A percentile compares a stretch with the other conserved stretches of the same genome.
These are phyloP conservation scores for Stephania japonica DNA, from an alignment of 164 flowering plant genomes.

Conservation along the genomic window DNA sequence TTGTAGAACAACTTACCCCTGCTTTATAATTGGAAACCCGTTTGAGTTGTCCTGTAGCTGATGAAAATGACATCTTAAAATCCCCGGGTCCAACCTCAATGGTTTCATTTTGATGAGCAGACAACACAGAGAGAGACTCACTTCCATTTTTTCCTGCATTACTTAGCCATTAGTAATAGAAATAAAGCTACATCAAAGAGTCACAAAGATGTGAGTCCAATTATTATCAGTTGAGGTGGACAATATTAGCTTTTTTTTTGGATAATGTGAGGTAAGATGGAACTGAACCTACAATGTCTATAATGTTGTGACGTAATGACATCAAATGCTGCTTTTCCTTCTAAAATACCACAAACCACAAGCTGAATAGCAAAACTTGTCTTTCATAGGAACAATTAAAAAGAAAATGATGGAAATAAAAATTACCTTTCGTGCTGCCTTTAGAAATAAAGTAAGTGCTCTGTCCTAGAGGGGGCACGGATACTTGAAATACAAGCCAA, in stretches of 20 bases:
- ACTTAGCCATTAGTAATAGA: background rate
- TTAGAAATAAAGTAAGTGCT: constrained; percentile 71
- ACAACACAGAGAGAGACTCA: constrained; percentile 18
- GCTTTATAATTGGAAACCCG: constrained; percentile 55
- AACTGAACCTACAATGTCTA: background rate
- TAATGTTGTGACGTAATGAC: background rate
- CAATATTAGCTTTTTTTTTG: background rate
- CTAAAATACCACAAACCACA: background rate
- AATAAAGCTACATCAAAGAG: background rate
- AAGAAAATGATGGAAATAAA: background rate
- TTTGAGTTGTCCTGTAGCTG: constrained; percentile 52
- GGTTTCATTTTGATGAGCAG: constrained; percentile 36
- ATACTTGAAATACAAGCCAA: constrained; percentile 69
- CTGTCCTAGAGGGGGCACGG: constrained; percentile 84
- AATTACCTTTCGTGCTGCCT: constrained; percentile 34
- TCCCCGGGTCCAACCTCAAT: constrained; percentile 72
- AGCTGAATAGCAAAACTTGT: background rate
- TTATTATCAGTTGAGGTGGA: background rate
- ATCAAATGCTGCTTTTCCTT: background rate
- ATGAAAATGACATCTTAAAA: constrained; percentile 69
- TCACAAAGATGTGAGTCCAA: background rate
- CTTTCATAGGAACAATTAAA: background rate
- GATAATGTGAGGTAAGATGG: background rate
- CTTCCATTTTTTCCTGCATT: constrained; percentile 27
- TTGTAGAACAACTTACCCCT: constrained; percentile 42